Evolutionary conservation across 2,329 filamentous ascomycete species (phyloP).

Genomic region (Didymella sp.): DNA sequence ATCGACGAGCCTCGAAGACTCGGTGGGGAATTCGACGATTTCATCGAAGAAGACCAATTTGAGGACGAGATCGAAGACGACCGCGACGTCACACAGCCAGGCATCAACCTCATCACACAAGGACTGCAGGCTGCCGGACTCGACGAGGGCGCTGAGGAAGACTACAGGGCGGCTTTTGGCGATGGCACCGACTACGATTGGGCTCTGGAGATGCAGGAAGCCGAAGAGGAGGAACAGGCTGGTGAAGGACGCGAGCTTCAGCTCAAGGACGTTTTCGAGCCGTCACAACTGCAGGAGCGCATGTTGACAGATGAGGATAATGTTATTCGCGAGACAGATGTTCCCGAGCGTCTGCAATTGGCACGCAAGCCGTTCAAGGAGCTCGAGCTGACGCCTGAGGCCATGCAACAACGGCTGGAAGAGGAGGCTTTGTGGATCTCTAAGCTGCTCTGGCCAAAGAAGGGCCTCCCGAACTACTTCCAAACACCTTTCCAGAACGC

Average conservation of each 20-base stretch:
- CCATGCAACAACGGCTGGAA: constrained; percentile 66
- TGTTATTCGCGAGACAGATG: constrained; percentile 82
- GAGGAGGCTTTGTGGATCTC: constrained; percentile 95
- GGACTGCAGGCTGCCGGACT: constrained; percentile 82
- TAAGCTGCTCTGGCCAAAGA: constrained; percentile 87
- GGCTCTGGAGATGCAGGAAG: constrained; percentile 87
- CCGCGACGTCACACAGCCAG: constrained; percentile 83
- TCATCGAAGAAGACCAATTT: constrained; percentile 93
- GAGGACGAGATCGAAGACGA: constrained; percentile 83
- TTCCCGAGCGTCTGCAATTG: constrained; percentile 93
- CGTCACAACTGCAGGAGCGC: constrained; percentile 90
- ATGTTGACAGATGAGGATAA: constrained; percentile 97
- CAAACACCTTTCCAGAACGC: constrained; percentile 85
- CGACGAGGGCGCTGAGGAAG: constrained; percentile 90
- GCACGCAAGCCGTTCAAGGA: constrained; percentile 88
- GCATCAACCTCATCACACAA: constrained; percentile 71
- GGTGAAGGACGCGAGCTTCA: constrained; percentile 84
- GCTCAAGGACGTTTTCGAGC: constrained; percentile 97
- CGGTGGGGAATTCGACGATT: constrained; percentile 64
- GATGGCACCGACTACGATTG: constrained; percentile 96
- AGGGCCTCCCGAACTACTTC: constrained; percentile 74
- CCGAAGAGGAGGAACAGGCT: constrained; percentile 77
- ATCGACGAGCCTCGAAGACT: constrained; percentile 52
- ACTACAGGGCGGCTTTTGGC: constrained; percentile 95
- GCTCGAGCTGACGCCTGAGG: constrained; percentile 78